Conservation (phyloP, 2,329 filamentous ascomycete genomes). For the Lachnellula hyalina region DNA sequence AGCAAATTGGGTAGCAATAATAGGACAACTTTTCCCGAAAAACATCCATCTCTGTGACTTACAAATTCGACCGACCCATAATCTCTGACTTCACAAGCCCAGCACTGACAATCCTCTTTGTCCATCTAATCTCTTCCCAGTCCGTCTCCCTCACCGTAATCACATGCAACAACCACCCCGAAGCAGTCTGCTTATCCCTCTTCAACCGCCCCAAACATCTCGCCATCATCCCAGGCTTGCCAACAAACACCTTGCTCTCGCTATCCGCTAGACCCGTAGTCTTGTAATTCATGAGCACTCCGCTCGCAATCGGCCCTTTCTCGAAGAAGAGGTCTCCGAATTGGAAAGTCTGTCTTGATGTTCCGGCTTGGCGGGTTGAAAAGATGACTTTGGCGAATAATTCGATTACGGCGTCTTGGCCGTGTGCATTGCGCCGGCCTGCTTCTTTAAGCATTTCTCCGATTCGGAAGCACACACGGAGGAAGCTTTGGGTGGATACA, state of each 20-base stretch:
- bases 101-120: conserved; percentile 38
- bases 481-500: conserved; percentile 39
- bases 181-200: conserved; percentile 35
- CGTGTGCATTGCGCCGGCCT: conserved; percentile 37
- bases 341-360: conserved; percentile 55
- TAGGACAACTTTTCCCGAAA: conserved; percentile 9
- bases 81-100: conserved; percentile 10
- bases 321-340: conserved; percentile 58
- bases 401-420: conserved; percentile 53
- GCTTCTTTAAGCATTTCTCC: conserved; percentile 53
- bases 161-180: conserved; percentile 37
- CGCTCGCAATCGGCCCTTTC: conserved; percentile 48
- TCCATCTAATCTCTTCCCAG: conserved; percentile 49
- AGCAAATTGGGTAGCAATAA: conserved; percentile 21
- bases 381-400: conserved; percentile 56
- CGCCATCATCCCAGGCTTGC: conserved; percentile 35
- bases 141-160: conserved; percentile 46
- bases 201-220: conserved; percentile 45
- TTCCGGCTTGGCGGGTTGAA: conserved; percentile 48
- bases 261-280: conserved; percentile 40
- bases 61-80: not conserved
- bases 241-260: conserved; percentile 40
- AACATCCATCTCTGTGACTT: conserved; percentile 1
- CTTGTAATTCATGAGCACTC: conserved; percentile 42
- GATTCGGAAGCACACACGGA: conserved; percentile 60